Conservation (phyloP, 2,329 filamentous ascomycete species). For the Phialophora tarda region DNA sequence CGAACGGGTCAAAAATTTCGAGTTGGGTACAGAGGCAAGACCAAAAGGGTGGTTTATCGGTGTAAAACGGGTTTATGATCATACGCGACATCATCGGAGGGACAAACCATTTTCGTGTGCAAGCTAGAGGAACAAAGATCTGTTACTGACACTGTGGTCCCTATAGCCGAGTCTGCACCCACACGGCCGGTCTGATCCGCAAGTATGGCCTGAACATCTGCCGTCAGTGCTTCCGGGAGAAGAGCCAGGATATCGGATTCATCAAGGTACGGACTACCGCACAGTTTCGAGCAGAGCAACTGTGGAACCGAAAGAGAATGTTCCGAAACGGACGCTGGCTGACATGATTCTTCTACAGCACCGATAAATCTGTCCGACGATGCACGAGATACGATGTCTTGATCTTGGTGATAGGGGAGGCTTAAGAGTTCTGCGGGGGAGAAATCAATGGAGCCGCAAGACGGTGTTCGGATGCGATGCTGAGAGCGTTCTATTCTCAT, state of each 20-base stretch:
- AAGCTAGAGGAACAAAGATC: neutral
- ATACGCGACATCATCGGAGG: neutral
- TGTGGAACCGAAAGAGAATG: neutral
- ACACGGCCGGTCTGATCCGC: constrained; percentile 98
- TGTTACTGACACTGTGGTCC: constrained; percentile 24
- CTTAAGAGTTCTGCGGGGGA: neutral
- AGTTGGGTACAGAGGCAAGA: neutral
- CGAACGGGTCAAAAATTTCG: neutral
- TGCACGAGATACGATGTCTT: neutral
- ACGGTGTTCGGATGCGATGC: neutral
- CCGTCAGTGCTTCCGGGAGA: constrained; percentile 74
- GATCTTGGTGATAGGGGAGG: neutral
- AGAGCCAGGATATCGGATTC: constrained; percentile 71
- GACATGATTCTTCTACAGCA: constrained; percentile 9
- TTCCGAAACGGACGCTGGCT: neutral
- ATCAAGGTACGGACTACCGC: constrained; percentile 60
- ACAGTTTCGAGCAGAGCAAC: neutral
- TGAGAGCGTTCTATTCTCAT: neutral
- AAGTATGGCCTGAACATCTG: constrained; percentile 93
- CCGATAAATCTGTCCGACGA: constrained; percentile 24
- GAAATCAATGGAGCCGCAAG: neutral
- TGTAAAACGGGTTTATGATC: neutral
- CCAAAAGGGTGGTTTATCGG: neutral
- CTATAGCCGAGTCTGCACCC: constrained; percentile 79
- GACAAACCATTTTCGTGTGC: neutral